Conservation (phyloP, 352 stramenopile genomes). For the Aphanomyces astaci region DNA sequence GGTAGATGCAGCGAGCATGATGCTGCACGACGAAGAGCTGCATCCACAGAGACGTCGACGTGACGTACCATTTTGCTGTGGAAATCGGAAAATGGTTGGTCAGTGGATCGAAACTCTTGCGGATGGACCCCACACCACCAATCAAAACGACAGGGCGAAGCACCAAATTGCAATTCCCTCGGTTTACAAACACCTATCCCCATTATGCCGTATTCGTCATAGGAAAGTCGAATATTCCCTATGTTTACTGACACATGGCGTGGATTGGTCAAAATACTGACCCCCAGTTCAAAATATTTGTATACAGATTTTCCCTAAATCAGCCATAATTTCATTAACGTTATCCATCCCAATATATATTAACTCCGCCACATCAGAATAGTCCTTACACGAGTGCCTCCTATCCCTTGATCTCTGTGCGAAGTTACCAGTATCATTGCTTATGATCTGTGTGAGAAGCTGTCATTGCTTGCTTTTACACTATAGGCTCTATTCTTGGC, state of each 20-base stretch:
- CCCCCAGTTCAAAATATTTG: no score
- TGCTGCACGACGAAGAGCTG: slow-evolving; percentile 1
- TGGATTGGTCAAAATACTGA: no score
- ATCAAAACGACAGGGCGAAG: background rate
- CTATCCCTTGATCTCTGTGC: no score
- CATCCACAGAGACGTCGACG: background rate
- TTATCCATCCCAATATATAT: no score
- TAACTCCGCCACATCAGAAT: no score
- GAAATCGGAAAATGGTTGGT: background rate
- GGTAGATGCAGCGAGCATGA: background rate
- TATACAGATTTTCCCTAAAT: no score
- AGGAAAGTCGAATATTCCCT: background rate
- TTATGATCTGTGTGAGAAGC: no score
- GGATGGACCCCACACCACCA: background rate
- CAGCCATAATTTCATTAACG: no score
- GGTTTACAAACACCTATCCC: background rate
- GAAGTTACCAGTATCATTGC: no score
- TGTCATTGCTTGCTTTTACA: no score
- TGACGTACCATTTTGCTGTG: background rate
- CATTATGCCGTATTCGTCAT: background rate
- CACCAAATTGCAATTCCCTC: background rate
- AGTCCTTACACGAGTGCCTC: no score
- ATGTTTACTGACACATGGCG: background rate
- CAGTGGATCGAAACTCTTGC: background rate
- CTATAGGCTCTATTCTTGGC: no score